Conservation (phyloP, 2,329 filamentous ascomycete species). For the Aspergillus sp. region DNA sequence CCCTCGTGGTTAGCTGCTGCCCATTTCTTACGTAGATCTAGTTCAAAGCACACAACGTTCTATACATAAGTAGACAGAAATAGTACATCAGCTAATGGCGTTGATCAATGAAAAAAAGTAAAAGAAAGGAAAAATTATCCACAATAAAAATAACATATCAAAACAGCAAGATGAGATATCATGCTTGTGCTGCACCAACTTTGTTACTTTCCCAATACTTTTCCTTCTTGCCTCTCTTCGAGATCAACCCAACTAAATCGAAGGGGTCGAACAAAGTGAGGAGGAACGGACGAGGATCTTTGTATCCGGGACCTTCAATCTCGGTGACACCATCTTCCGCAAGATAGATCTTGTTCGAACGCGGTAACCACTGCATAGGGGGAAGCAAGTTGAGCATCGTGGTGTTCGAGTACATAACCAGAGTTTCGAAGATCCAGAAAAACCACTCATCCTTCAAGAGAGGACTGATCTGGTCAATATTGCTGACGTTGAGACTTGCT, state of each 20-base stretch:
- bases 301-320: slow-evolving; percentile 48
- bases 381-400: slow-evolving; percentile 52
- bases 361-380: slow-evolving; percentile 50
- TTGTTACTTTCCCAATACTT: slow-evolving; percentile 37
- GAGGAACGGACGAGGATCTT: slow-evolving; percentile 46
- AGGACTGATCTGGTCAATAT: slow-evolving; percentile 32
- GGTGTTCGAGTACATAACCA: slow-evolving; percentile 52
- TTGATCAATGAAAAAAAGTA: too few relatives aligned
- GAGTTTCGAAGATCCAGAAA: slow-evolving; percentile 55
- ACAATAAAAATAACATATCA: not conserved
- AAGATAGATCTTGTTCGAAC: slow-evolving; percentile 51
- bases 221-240: slow-evolving; percentile 32
- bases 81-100: too few relatives aligned
- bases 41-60: too few relatives aligned
- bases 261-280: slow-evolving; percentile 45
- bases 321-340: slow-evolving; percentile 53
- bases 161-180: too few relatives aligned
- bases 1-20: too few relatives aligned
- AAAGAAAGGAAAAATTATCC: too few relatives aligned
- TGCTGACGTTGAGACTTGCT: slow-evolving; percentile 31
- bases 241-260: slow-evolving; percentile 38
- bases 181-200: not conserved
- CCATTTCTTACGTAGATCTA: too few relatives aligned
- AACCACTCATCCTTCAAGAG: slow-evolving; percentile 47
- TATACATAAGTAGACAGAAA: too few relatives aligned